A percentile compares a stretch with the other conserved stretches of the same genome.
Evolutionary conservation across 192 early-diverging fungal species (phyloP).

Genomic region (Ramicandelaber brevisporus): DNA sequence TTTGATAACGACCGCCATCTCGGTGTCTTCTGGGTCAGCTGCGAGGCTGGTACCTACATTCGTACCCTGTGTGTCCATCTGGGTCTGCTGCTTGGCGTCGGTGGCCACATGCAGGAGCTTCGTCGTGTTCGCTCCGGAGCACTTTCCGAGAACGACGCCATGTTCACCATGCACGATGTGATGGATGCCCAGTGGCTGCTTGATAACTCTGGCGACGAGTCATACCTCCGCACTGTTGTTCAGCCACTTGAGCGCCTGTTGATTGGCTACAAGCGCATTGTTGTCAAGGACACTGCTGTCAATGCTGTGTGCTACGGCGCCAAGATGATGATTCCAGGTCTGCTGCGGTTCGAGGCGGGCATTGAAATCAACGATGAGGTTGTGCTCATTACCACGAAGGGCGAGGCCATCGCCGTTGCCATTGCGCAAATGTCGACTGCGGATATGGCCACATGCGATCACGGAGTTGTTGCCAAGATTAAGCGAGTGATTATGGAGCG

Average conservation of each 20-base stretch:
- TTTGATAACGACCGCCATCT: conserved; percentile 93
- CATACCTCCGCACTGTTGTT: conserved; percentile 82
- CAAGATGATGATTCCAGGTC: conserved; percentile 95
- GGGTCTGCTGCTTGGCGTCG: conserved; percentile 80
- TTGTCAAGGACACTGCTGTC: conserved; percentile 95
- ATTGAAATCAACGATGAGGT: conserved; percentile 95
- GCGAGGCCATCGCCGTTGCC: conserved; percentile 94
- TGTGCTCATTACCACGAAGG: conserved; percentile 98
- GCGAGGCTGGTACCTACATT: conserved; percentile 98
- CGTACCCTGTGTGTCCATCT: conserved; percentile 98
- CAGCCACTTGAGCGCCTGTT: conserved; percentile 86
- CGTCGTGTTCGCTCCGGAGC: conserved; percentile 87
- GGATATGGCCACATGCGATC: conserved; percentile 89
- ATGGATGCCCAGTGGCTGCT: conserved; percentile 96
- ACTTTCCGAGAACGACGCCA: conserved; percentile 71
- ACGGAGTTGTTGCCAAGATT: conserved; percentile 95
- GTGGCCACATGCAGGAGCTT: conserved; percentile 99
- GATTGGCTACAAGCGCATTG: conserved; percentile 84
- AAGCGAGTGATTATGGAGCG: conserved; percentile 99
- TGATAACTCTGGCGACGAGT: conserved; percentile 93
- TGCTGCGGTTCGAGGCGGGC: conserved; percentile 82
- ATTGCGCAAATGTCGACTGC: conserved; percentile 94
- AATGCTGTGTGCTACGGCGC: conserved; percentile 99
- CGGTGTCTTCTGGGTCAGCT: conserved; percentile 91
- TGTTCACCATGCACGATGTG: conserved; percentile 98